Evolutionary conservation across 225 moss, liverwort and hornwort genomes (phyloP).

Genomic region (Bryoerythrophyllum caledonicum): DNA sequence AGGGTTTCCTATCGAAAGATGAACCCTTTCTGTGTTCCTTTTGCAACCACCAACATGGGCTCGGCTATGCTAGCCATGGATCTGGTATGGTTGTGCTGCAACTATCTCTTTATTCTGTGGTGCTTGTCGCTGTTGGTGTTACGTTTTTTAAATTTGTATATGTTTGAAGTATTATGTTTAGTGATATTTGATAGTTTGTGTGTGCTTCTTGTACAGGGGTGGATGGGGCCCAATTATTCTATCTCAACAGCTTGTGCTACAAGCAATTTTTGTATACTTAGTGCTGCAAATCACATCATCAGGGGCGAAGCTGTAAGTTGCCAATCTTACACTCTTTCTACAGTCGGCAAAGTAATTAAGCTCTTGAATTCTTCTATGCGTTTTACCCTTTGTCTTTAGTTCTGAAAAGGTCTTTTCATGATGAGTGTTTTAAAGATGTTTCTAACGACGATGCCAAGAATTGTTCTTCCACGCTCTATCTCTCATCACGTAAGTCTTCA

Average conservation of each 20-base stretch:
- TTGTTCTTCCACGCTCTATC: slow-evolving; percentile 3
- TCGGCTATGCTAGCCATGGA: slow-evolving; percentile 68
- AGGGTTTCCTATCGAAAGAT: slow-evolving; percentile 60
- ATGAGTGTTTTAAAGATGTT: not conserved
- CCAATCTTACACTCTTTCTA: not conserved
- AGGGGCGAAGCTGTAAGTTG: slow-evolving; percentile 61
- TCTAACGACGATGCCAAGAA: not conserved
- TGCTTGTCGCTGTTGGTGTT: slow-evolving; percentile 7
- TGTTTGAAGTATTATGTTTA: not conserved
- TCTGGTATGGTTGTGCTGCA: slow-evolving; percentile 34
- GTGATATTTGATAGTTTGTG: not conserved
- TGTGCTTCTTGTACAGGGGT: slow-evolving; percentile 36
- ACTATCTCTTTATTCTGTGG: not conserved
- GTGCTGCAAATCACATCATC: slow-evolving; percentile 63
- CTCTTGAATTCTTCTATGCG: not conserved
- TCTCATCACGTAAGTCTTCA: slow-evolving; percentile 2
- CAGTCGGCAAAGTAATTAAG: not conserved
- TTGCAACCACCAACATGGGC: slow-evolving; percentile 64
- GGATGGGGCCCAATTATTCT: slow-evolving; percentile 67
- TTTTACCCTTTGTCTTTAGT: not conserved
- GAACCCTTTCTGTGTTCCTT: slow-evolving; percentile 65
- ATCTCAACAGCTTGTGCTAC: slow-evolving; percentile 68
- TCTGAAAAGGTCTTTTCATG: not conserved
- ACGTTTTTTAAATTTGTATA: not conserved
- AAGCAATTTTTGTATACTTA: slow-evolving; percentile 65